These are phyloP conservation scores for Lentinula boryana DNA, from an alignment of 768 basidiomycete genomes.

Conservation along the genomic window DNA sequence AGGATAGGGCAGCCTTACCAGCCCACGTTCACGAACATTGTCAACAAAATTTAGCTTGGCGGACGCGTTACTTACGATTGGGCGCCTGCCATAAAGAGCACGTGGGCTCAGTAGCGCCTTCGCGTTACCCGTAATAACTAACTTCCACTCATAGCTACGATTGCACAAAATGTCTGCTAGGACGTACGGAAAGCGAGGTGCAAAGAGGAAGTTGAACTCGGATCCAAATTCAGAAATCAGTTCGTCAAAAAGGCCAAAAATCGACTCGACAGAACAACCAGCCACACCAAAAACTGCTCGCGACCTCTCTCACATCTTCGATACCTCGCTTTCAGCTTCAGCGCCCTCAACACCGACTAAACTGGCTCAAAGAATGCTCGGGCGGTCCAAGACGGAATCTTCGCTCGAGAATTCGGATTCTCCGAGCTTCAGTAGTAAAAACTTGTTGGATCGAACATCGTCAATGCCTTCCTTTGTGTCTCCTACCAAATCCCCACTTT, in stretches of 20 bases:
- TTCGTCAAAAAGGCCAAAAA: constrained; percentile 9
- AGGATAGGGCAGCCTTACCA: too few species aligned
- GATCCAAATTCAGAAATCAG: constrained; percentile 4
- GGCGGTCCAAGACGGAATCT: constrained; percentile 60
- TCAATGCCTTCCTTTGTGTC: constrained; percentile 12
- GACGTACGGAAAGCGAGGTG: constrained; percentile 30
- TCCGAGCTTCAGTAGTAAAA: constrained; percentile 12
- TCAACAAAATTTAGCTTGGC: too few species aligned
- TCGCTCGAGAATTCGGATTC: constrained; percentile 29
- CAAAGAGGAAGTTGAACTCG: constrained; percentile 19
- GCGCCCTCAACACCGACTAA: constrained; percentile 30
- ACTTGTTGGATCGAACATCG: constrained; percentile 9
- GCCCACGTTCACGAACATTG: too few species aligned
- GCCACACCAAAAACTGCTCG: constrained; percentile 22
- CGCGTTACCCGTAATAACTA: too few species aligned
- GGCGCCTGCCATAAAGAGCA: too few species aligned
- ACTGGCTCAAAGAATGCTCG: constrained; percentile 68
- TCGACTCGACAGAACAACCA: constrained; percentile 1
- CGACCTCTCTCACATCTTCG: constrained; percentile 43
- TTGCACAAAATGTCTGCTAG: constrained; percentile 8
- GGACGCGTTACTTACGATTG: too few species aligned
- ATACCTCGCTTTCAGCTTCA: constrained; percentile 21
- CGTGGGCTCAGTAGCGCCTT: too few species aligned
- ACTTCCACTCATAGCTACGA: too few species aligned
- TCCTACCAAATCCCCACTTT: constrained; percentile 12